Evolutionary conservation across 139 green algal genomes (phyloP), one percentile per base, ranked within the genome.

Genomic region (Choricystis sp.): DNA sequence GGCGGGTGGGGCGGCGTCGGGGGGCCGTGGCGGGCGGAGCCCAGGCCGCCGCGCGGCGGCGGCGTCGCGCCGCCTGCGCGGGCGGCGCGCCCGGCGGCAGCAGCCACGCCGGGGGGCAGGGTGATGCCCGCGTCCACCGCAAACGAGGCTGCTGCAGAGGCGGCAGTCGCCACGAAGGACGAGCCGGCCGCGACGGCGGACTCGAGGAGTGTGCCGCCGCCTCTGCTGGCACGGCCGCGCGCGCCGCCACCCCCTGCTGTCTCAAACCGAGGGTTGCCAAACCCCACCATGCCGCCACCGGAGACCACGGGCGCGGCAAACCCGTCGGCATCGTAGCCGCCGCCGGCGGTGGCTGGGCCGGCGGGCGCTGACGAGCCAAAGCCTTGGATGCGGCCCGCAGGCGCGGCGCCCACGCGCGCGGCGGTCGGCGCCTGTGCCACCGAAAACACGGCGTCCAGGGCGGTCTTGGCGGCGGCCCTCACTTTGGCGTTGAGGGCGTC

Each of bases 311-410:
- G 27, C 58, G 26, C 3, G 4, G 40, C 40, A 21, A 16, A 52
- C 40, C 9, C 40, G 9, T 52, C 9, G 40, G 40, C 9, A 16
- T 16, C 40, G 40, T 52, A 52, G 57, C 57, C 57, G 23, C n/a
- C n/a, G n/a, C 57, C 57, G 19, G 2, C 24, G 26, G n/a, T 62
- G 22, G 28, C 29, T 40, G 31, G 4, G 56, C 48, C 30, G 62
- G 19, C 30, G 9, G 61, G 56, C 4, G 14, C 60, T 3, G 49
- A 48, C 0, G 77, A 90, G 61, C 85, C 85, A 76, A 93, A 92
- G 55, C 85, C 85, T 49, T 93, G 81, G 31, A 93, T 90, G 29
- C 83, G 78, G 57, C 76, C 74, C 75, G 86, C 72, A 64, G 49
- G 22, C 22, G 48, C 5, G 55, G 2, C 9, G 23, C 24, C 1